Conservation (phyloP, 768 basidiomycete genomes). For the Strobilomyces confusus region DNA sequence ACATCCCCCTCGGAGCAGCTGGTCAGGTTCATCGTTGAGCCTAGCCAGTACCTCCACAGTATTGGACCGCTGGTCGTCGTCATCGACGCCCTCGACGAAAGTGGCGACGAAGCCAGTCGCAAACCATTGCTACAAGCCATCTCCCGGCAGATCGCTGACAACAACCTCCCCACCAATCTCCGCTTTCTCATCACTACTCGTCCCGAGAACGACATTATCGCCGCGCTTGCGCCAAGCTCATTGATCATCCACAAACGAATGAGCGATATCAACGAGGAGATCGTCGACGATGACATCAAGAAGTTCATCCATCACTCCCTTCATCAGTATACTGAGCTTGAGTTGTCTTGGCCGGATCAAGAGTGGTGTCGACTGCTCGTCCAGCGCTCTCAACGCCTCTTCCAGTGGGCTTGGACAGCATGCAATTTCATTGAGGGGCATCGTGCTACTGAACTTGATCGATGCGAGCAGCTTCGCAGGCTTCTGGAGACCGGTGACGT, state of each 20-base stretch:
- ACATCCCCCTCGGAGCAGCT: background rate
- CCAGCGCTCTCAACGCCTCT: too few relatives aligned
- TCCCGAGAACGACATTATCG: too few relatives aligned
- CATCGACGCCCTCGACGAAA: too few relatives aligned
- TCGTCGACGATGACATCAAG: background rate
- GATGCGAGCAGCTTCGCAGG: background rate
- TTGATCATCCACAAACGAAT: too few relatives aligned
- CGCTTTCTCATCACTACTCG: too few relatives aligned
- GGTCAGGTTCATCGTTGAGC: background rate
- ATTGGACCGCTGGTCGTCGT: too few relatives aligned
- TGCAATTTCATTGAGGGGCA: too few relatives aligned
- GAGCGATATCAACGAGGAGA: background rate
- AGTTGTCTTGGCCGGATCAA: background rate
- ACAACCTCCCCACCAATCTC: slow-evolving; percentile 12
- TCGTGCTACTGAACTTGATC: background rate
- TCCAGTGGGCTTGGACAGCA: too few relatives aligned
- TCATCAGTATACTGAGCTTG: background rate
- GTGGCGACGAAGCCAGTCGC: slow-evolving; percentile 8
- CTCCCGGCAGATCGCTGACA: background rate
- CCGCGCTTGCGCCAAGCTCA: background rate
- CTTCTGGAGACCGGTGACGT: background rate
- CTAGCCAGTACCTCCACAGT: too few relatives aligned
- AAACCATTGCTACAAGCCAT: slow-evolving; percentile 15
- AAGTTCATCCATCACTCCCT: background rate
- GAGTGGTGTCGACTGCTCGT: background rate